Percentiles rank a stretch among this genome's conserved stretches.
Conservation (phyloP, 805 yeast genomes). For the Candida easanensis region DNA sequence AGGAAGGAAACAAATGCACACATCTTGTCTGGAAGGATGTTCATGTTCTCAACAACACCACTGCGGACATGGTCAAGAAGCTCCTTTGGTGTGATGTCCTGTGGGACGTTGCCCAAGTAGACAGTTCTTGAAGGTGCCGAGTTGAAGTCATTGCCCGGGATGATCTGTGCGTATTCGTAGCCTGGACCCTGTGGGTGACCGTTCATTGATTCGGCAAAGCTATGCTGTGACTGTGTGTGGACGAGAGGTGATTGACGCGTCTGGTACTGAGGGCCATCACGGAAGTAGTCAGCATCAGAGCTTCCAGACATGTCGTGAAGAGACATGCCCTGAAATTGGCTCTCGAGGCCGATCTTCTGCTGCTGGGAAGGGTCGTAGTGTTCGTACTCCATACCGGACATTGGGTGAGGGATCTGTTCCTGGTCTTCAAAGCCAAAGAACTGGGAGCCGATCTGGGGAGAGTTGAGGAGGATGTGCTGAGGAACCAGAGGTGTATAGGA, state of each 20-base stretch:
- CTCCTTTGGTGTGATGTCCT: conserved; percentile 76
- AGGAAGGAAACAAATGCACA: conserved; percentile 90
- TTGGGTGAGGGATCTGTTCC: conserved; percentile 1
- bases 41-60: conserved; percentile 80
- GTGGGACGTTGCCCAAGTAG: conserved; percentile 84
- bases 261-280: conserved; percentile 6
- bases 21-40: conserved; percentile 75
- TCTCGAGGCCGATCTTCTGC: conserved; percentile 4
- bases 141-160: conserved; percentile 28
- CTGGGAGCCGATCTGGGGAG: conserved; percentile 20
- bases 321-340: conserved; percentile 8
- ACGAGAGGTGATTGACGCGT: conserved; percentile 1
- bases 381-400: conserved; percentile 7
- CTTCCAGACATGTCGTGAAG: neutral
- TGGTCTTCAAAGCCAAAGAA: conserved; percentile 11
- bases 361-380: conserved; percentile 8
- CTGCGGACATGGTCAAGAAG: conserved; percentile 86
- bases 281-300: conserved; percentile 6
- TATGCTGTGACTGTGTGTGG: conserved; percentile 3
- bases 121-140: conserved; percentile 80
- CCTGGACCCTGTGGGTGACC: neutral
- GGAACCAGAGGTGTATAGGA: conserved; percentile 25
- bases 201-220: neutral
- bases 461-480: conserved; percentile 25
- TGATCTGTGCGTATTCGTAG: conserved; percentile 8